These are phyloP conservation scores for Wallacemonas sp. DNA, from an alignment of 208 protist genomes.

Conservation along the genomic window DNA sequence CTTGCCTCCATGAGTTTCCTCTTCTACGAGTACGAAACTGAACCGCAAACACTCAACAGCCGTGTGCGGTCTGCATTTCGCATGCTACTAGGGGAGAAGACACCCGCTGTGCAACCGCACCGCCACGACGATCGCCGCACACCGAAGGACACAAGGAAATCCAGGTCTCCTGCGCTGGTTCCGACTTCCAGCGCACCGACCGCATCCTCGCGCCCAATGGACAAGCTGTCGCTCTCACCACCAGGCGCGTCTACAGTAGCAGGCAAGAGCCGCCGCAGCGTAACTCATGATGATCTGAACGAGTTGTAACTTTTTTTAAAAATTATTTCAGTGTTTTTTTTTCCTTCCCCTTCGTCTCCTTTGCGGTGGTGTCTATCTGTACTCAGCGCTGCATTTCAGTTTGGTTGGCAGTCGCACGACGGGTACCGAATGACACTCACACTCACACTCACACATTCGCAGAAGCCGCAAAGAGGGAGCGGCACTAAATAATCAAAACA, in stretches of 20 bases:
- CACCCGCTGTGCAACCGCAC: neutral
- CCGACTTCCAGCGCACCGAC: neutral
- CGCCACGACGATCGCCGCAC: constrained; percentile 2
- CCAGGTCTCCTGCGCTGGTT: neutral
- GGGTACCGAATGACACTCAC: too few species aligned
- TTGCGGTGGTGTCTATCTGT: neutral
- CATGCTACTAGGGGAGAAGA: constrained; percentile 56
- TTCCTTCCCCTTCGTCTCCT: neutral
- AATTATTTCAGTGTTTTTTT: neutral
- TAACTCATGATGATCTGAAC: neutral
- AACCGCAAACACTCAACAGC: constrained; percentile 58
- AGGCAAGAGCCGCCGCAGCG: neutral
- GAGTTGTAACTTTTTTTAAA: neutral
- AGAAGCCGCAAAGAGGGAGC: neutral
- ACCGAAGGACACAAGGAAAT: neutral
- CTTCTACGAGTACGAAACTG: constrained; percentile 81
- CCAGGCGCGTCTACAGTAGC: neutral
- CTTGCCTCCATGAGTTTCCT: constrained; percentile 70
- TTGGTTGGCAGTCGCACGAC: too few species aligned
- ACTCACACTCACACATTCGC: neutral
- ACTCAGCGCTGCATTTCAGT: neutral
- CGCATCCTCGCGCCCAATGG: neutral
- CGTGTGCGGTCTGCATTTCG: constrained; percentile 51
- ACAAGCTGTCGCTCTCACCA: neutral
- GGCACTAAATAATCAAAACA: neutral